A percentile compares a stretch with the other conserved stretches of the same genome.
These are phyloP conservation scores for Nectriaceae sp. DNA, from an alignment of 2,329 filamentous ascomycete species.

Conservation along the genomic window DNA sequence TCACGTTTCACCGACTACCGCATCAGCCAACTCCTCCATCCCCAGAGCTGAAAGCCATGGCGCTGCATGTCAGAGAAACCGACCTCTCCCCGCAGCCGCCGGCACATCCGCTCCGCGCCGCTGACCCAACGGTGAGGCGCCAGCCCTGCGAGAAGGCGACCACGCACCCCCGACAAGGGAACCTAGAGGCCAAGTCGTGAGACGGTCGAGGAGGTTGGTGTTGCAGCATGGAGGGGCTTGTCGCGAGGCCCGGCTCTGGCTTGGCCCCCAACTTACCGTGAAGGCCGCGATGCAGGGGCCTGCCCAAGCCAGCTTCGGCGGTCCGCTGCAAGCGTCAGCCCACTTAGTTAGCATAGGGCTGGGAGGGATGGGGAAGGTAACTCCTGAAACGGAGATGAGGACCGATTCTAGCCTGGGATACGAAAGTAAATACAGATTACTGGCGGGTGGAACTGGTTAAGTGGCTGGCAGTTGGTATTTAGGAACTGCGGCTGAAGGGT, in stretches of 20 bases:
- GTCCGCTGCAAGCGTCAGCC: neutral
- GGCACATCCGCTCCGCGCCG: too few species aligned
- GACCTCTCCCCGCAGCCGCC: neutral
- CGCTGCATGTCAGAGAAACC: neutral
- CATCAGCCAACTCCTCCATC: neutral
- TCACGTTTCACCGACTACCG: too few species aligned
- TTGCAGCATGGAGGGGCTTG: too few species aligned
- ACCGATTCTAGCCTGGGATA: neutral
- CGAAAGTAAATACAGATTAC: too few species aligned
- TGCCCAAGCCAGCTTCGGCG: neutral
- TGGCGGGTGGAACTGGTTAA: neutral
- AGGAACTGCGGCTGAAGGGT: neutral
- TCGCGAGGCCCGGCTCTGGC: neutral
- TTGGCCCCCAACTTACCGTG: neutral
- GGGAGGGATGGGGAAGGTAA: neutral
- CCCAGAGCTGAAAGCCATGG: neutral
- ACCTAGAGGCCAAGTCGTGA: too few species aligned
- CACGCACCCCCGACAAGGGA: too few species aligned
- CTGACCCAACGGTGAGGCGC: too few species aligned
- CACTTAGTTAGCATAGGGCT: neutral
- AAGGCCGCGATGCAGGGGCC: too few species aligned
- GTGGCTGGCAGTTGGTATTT: neutral
- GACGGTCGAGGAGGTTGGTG: too few species aligned
- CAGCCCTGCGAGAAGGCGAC: too few species aligned
- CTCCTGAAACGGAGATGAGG: neutral